Conservation (phyloP, 1,284 basidiomycete species). For the Baeospora myosura region DNA sequence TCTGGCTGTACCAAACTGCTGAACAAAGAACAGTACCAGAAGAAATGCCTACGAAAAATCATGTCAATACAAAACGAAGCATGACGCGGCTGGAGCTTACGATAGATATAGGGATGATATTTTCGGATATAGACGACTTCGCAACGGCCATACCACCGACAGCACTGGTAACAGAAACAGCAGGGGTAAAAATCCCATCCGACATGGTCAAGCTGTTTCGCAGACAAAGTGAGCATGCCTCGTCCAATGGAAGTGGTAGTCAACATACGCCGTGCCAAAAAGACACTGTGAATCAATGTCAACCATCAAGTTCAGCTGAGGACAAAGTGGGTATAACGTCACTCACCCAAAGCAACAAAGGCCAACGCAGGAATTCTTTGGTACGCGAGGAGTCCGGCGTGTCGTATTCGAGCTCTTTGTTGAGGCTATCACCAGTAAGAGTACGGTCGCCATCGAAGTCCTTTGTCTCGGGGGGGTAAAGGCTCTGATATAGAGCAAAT, state of each 20-base stretch:
- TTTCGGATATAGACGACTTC: slow-evolving; percentile 35
- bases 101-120: slow-evolving; percentile 54
- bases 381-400: slow-evolving; percentile 13
- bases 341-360: slow-evolving; percentile 47
- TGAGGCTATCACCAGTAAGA: slow-evolving; percentile 39
- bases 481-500: slow-evolving; percentile 56
- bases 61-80: not conserved
- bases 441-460: slow-evolving; percentile 44
- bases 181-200: slow-evolving; percentile 57
- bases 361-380: slow-evolving; percentile 34
- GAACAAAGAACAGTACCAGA: slow-evolving; percentile 48
- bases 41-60: slow-evolving; percentile 38
- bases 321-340: not conserved
- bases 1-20: slow-evolving; percentile 51
- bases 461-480: slow-evolving; percentile 43
- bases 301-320: slow-evolving; percentile 6
- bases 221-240: not conserved
- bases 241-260: not conserved
- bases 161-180: slow-evolving; percentile 62
- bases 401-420: slow-evolving; percentile 9
- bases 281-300: slow-evolving; percentile 23
- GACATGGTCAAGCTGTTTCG: slow-evolving; percentile 55
- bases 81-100: slow-evolving; percentile 23
- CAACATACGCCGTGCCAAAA: slow-evolving; percentile 32
- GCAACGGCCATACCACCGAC: slow-evolving; percentile 61